Evolutionary conservation across 1,139 yeast species (phyloP), one percentile per base, ranked within the genome.

Genomic region (Geotrichum reessii): DNA sequence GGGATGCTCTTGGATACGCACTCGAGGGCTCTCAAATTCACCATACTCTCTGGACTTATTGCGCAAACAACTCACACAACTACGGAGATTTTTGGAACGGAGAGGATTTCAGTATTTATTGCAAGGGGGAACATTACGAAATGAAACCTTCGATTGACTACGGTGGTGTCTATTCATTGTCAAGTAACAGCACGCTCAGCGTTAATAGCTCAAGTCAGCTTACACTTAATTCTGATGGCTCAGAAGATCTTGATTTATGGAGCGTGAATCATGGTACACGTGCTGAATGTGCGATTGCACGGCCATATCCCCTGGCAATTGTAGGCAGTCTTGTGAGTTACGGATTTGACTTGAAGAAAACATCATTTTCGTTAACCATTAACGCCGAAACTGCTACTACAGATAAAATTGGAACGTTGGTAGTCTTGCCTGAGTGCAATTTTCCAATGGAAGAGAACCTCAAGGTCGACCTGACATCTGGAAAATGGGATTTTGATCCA

Each of bases 41-140:
- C 50, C 92, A 85, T 70, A 85, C 96, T 1, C 81, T 84, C 66
- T 92, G 98, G 98, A 85, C 90, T 63, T 92, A 92, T 69, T 81
- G 88, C 46, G 79, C 86, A 12, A 74, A 76, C 53, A 92, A 91
- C 69, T 74, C 82, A 48, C 96, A 91, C 71, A 74, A 80, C 66
- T 82, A 87, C 84, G 98, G 98, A 0, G 98, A 92, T 71, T 72
- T 80, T 48, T 92, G 97, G 95, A 92, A 92, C 68, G 85, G 90
- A 64, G 98, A 92, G 69, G 98, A 92, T 71, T 85, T 92, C 67
- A 87, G 96, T 0, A 82, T 92, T 60, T 91, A 86, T 86, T 85
- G 92, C 3, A 73, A 76, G 4, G 95, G 87, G 61, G 92, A 87
- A 66, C 69, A 37, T 9, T 24, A 24, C 24, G n/a, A 22, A 19